Evolutionary conservation across 1,284 basidiomycete genomes (phyloP).

Genomic region (Apiotrichum sp.): DNA sequence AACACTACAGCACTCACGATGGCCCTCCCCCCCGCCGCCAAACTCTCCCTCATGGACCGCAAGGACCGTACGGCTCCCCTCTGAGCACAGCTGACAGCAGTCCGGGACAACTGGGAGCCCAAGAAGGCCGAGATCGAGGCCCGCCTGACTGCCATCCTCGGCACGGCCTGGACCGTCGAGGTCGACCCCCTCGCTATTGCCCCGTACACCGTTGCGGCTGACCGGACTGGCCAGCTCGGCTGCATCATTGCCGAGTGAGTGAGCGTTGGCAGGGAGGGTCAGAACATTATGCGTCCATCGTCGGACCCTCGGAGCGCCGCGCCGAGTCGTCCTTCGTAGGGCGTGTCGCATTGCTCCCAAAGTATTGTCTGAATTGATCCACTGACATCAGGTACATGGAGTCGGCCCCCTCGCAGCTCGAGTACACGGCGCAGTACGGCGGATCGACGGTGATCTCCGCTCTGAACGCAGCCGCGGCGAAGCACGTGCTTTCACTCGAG

Average conservation of each 20-base stretch:
- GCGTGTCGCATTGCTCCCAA: too few species aligned
- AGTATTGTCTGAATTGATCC: too few species aligned
- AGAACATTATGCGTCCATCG: too few species aligned
- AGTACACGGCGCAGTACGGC: not conserved
- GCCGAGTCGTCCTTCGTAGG: too few species aligned
- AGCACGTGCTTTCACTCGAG: not conserved
- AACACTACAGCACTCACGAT: not conserved
- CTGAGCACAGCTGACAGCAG: not conserved
- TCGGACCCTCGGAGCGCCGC: too few species aligned
- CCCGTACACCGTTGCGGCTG: not conserved
- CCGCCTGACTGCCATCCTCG: not conserved
- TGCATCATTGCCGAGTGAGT: conserved; percentile 1
- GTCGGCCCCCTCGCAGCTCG: not conserved
- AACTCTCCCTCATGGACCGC: conserved; percentile 6
- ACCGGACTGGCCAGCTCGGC: not conserved
- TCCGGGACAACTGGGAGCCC: conserved; percentile 5
- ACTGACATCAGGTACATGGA: not conserved
- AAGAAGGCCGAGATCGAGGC: not conserved
- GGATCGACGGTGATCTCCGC: not conserved
- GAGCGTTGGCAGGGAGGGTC: too few species aligned
- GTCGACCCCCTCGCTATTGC: conserved; percentile 5
- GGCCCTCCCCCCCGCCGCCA: conserved; percentile 4
- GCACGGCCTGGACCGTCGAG: conserved; percentile 1
- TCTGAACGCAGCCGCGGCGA: not conserved
- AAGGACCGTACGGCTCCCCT: conserved; percentile 1